These are phyloP conservation scores for Paraurostyla sp. DNA, from an alignment of 73 alveolate species.

Conservation along the genomic window DNA sequence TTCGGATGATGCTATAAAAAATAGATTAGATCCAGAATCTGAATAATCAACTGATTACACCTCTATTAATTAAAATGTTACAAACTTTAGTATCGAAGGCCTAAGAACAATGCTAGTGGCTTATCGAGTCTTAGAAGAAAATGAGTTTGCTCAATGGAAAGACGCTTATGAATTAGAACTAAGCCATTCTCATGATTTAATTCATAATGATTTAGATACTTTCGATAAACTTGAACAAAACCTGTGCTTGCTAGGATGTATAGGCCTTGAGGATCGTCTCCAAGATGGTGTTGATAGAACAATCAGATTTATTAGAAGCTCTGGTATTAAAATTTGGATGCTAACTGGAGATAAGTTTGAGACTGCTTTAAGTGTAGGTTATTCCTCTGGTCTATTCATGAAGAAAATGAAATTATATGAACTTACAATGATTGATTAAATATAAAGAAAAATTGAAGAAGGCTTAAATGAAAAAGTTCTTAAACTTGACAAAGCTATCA, in stretches of 20 bases:
- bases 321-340: slow-evolving; percentile 78
- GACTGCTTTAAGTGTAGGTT: slow-evolving; percentile 60
- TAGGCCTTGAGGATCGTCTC: slow-evolving; percentile 60
- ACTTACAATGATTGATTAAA: neutral
- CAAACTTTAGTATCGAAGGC: slow-evolving; percentile 76
- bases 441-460: neutral
- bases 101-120: slow-evolving; percentile 78
- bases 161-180: slow-evolving; percentile 51
- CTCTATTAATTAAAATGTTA: slow-evolving; percentile 53
- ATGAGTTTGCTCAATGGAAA: slow-evolving; percentile 64
- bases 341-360: slow-evolving; percentile 81
- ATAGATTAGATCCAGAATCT: slow-evolving; percentile 34
- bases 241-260: slow-evolving; percentile 42
- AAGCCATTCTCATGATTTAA: neutral
- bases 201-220: neutral
- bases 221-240: slow-evolving; percentile 42
- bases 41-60: slow-evolving; percentile 53
- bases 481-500: neutral
- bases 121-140: slow-evolving; percentile 70
- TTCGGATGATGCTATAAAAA: slow-evolving; percentile 74
- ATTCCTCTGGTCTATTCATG: slow-evolving; percentile 74
- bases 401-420: slow-evolving; percentile 53
- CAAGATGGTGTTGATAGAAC: slow-evolving; percentile 72
- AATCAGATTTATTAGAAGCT: slow-evolving; percentile 54
- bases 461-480: neutral